Base-by-base conservation (phyloP, 78 protist species). In the Emiliania huxleyi region DNA sequence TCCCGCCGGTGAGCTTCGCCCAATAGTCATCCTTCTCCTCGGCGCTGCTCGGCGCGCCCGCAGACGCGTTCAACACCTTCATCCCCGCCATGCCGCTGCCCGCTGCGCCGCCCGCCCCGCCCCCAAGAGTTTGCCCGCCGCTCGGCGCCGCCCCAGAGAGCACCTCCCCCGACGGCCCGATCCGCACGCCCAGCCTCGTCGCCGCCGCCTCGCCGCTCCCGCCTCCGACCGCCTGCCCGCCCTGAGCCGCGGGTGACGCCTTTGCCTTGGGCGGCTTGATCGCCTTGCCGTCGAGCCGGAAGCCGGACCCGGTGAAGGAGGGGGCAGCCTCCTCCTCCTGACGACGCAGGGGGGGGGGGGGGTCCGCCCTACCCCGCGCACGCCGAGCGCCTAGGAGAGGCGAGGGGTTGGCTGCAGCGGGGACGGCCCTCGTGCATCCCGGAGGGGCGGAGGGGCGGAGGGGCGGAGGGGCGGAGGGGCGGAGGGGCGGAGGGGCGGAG, bases 211-310 rank as follows among this genome's bases (percentile, higher is more conserved):
- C 2, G n/a, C 38, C 75, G 75, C 18, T 18, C 37, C 75, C 38
- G 15, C 18, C n/a, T n/a, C 75, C 38, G 26, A 35, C 15, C n/a
- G 84, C 15, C 46, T 38, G 43, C 26, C 84, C 45, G 44, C 33
- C 45, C n/a, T n/a, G n/a, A n/a, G n/a, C n/a, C n/a, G n/a, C n/a
- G n/a, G n/a, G n/a, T 43, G 45, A 1, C 11, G 48, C 11, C 40
- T 37, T 37, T 8, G 15, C 25, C 87, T 77, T 44, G 19, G 23
- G n/a, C 56, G n/a, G 37, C n/a, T 33, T 81, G 56, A 44, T 29
- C 56, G 89, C 35, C 56, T 81, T 81, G 89, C 89, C 89, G 55
- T 81, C 89, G 12, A 81, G 89, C 40, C 89, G 33, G 56, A 42
- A 29, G 26, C 89, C 89, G 19, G 89, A 44, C 12, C 89, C 89